Percentiles rank a stretch among this genome's conserved stretches.
Evolutionary conservation across 192 early-diverging fungal genomes (phyloP).

Genomic region (Coemansia sp.): DNA sequence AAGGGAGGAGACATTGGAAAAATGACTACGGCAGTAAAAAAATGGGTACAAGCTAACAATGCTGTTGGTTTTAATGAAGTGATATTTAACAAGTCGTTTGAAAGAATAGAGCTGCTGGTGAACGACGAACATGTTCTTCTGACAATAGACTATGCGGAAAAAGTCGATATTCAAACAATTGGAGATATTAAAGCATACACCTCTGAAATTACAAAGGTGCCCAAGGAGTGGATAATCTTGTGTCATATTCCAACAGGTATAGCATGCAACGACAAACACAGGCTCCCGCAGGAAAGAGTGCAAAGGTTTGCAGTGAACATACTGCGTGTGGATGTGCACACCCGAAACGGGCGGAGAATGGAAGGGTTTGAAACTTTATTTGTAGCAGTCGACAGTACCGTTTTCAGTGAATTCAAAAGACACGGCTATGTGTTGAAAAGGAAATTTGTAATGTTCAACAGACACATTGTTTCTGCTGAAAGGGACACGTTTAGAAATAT

Average conservation of each 20-base stretch:
- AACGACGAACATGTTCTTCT: not conserved
- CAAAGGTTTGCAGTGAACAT: conserved; percentile 10
- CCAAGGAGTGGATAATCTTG: conserved; percentile 1
- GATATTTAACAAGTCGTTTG: conserved; percentile 1
- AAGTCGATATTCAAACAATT: not conserved
- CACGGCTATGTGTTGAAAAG: not conserved
- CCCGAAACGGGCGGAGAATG: not conserved
- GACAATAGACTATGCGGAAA: not conserved
- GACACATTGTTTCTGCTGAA: conserved; percentile 4
- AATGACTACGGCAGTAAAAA: not conserved
- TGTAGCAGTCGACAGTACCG: not conserved
- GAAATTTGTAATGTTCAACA: not conserved
- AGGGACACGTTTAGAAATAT: not conserved
- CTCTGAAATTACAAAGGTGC: not conserved
- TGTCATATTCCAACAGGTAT: conserved; percentile 4
- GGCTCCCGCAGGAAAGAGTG: not conserved
- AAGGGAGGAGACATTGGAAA: not conserved
- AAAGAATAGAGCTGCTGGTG: not conserved
- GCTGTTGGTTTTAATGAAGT: not conserved
- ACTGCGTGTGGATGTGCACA: not conserved
- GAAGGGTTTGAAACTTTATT: not conserved
- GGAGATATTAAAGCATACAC: conserved; percentile 2
- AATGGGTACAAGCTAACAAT: not conserved
- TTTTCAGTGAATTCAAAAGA: not conserved
- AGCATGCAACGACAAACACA: conserved; percentile 1